Conservation (phyloP, 2,329 filamentous ascomycete species). For the Colletotrichum magnum region DNA sequence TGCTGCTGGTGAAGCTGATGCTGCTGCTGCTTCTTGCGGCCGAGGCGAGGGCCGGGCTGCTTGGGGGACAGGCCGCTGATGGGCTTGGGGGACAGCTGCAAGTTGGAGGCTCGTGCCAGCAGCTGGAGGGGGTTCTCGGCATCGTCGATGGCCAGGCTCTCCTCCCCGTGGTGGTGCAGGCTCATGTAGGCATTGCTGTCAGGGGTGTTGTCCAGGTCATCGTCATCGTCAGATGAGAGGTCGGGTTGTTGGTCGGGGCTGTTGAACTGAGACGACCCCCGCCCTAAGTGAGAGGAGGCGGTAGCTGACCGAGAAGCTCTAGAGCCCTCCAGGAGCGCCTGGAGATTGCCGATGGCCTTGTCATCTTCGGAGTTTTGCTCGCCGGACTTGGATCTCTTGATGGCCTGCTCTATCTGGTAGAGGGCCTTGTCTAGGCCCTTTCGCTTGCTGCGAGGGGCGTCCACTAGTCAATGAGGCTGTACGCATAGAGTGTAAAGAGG, state of each 20-base stretch:
- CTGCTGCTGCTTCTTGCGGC: conserved; percentile 41
- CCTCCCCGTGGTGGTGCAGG: conserved; percentile 52
- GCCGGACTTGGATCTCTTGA: conserved; percentile 67
- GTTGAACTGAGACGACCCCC: conserved; percentile 36
- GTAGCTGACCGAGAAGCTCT: conserved; percentile 37
- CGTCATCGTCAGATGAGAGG: conserved; percentile 51
- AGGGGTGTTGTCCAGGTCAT: conserved; percentile 48
- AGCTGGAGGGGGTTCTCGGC: conserved; percentile 83
- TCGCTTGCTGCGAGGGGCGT: conserved; percentile 69
- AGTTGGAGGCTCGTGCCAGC: conserved; percentile 79
- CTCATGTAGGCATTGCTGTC: conserved; percentile 43
- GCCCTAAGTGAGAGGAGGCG: conserved; percentile 42
- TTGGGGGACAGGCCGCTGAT: conserved; percentile 43
- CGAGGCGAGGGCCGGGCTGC: conserved; percentile 31
- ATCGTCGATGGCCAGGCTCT: conserved; percentile 76
- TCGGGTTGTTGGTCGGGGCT: conserved; percentile 47
- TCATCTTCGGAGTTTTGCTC: conserved; percentile 60
- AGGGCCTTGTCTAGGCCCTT: conserved; percentile 82
- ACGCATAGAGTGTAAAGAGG: neutral
- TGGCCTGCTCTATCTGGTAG: conserved; percentile 79
- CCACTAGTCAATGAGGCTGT: conserved; percentile 34
- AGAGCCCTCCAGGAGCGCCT: conserved; percentile 54
- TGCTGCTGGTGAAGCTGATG: conserved; percentile 39
- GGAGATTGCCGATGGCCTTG: conserved; percentile 60
- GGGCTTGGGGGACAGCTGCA: conserved; percentile 66